Evolutionary conservation across 106 monocot species (phyloP).

Genomic region (Apostasia shenzhenica): DNA sequence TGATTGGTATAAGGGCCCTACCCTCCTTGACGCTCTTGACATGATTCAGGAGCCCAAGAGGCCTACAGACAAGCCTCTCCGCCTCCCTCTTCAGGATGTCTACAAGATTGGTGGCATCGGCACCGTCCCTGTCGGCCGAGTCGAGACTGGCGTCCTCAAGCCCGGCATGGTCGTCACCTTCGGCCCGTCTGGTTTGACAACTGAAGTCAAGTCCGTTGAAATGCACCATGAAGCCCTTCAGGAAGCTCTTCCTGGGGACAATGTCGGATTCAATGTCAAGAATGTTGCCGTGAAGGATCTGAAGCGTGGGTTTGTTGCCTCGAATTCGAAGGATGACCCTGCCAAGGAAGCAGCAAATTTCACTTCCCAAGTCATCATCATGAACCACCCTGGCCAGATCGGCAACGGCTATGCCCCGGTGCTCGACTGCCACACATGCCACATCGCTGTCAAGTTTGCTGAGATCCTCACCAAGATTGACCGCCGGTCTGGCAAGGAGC

Average conservation of each 20-base stretch:
- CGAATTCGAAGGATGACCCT: constrained; percentile 59
- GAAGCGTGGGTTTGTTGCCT: constrained; percentile 60
- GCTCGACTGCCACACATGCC: constrained; percentile 43
- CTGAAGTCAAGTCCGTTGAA: constrained; percentile 64
- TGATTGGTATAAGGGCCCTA: constrained; percentile 74
- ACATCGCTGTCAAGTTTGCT: constrained; percentile 45
- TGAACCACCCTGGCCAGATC: constrained; percentile 44
- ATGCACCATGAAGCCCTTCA: constrained; percentile 61
- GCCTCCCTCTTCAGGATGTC: constrained; percentile 59
- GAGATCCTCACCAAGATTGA: constrained; percentile 45
- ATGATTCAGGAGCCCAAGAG: constrained; percentile 49
- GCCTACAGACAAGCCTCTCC: constrained; percentile 40
- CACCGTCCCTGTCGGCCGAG: constrained; percentile 39
- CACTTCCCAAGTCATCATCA: constrained; percentile 37
- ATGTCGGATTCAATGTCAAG: constrained; percentile 68
- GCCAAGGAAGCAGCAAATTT: constrained; percentile 43
- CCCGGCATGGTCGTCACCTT: constrained; percentile 58
- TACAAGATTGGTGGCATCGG: constrained; percentile 74
- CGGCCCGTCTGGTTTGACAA: constrained; percentile 42
- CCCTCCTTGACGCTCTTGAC: constrained; percentile 55
- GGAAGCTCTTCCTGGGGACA: constrained; percentile 55
- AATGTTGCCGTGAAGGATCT: constrained; percentile 65
- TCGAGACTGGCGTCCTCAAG: constrained; percentile 29
- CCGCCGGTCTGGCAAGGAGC: constrained; percentile 36
- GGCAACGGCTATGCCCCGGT: constrained; percentile 48